Evolutionary conservation across 768 basidiomycete species (phyloP), one percentile per base, ranked within the genome.

Genomic region (Tricholoma hemisulphureum): DNA sequence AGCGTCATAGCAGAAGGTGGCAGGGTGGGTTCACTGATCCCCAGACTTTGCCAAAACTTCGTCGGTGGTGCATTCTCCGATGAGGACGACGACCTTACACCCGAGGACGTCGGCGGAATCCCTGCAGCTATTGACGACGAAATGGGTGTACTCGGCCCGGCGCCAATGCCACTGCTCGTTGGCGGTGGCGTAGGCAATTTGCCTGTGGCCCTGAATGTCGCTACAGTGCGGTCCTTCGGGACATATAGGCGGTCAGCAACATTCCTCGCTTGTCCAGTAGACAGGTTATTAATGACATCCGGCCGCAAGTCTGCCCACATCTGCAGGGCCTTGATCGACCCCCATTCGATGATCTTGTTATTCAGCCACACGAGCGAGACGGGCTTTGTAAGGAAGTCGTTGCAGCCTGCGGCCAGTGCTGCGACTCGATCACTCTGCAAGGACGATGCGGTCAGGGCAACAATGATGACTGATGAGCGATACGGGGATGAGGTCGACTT

Each of bases 301-400:
- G 89, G 87, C 41, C 87, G 79, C 57, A 88, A 75, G 67, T 93
- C 91, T 10, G 91, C 92, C 88, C 91, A 94, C 89, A 93, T 93
- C 68, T 93, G 91, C 56, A 94, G 68, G 5, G 91, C 91, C 69
- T 94, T 94, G 75, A 99, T 98, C 3, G 93, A 96, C 0, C 97
- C 97, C 97, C 97, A 99, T 71, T 99, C 97, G 59, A 96, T 92
- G 69, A 98, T 95, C 78, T 99, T 99, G 77, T 88, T 92, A 70
- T 98, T 94, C 52, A 99, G 78, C 97, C 97, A 99, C 45, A 89
- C 80, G 26, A 97, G 78, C 6, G 92, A 93, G 28, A 99, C 96
- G 0, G 97, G 97, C 67, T 99, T 99, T 39, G 95, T 98, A 50
- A 99, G 73, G 75, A 98, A 99, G 71, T 99, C 97, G 66, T 99